Evolutionary conservation across 2,329 filamentous ascomycete genomes (phyloP).

Genomic region (Xylariaceae sp.): DNA sequence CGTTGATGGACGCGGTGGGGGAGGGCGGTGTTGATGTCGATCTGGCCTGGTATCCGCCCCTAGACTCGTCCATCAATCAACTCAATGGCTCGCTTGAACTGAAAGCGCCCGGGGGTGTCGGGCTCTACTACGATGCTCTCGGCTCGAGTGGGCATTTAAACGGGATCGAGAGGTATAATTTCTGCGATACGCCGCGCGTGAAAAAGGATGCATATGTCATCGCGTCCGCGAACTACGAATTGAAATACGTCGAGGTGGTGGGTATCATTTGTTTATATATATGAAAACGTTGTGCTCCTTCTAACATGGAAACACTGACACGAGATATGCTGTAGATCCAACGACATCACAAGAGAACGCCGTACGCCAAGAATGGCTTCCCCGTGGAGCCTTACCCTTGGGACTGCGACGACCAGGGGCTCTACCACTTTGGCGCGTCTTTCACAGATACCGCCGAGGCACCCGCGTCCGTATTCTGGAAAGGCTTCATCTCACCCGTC

Average conservation of each 20-base stretch:
- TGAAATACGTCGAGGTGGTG: slow-evolving; percentile 72
- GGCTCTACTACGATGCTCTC: too few relatives aligned
- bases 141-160: slow-evolving; percentile 35
- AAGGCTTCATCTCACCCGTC: slow-evolving; percentile 51
- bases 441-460: slow-evolving; percentile 31
- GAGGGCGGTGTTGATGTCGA: slow-evolving; percentile 29
- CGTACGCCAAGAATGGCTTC: slow-evolving; percentile 72
- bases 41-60: slow-evolving; percentile 54
- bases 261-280: slow-evolving; percentile 28
- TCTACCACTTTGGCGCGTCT: slow-evolving; percentile 64
- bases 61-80: slow-evolving; percentile 54
- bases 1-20: background rate
- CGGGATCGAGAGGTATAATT: slow-evolving; percentile 65
- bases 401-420: slow-evolving; percentile 64
- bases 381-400: slow-evolving; percentile 67
- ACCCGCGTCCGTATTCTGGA: slow-evolving; percentile 57
- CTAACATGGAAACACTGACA: background rate
- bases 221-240: slow-evolving; percentile 50
- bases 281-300: too few relatives aligned
- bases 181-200: slow-evolving; percentile 87
- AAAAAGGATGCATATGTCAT: slow-evolving; percentile 58
- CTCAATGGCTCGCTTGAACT: slow-evolving; percentile 35
- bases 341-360: slow-evolving; percentile 78
- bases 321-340: slow-evolving; percentile 51
- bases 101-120: too few relatives aligned